phyloP scores from a whole-genome alignment of 1,284 basidiomycete species.

The Pseudozyma sp. region DNA sequence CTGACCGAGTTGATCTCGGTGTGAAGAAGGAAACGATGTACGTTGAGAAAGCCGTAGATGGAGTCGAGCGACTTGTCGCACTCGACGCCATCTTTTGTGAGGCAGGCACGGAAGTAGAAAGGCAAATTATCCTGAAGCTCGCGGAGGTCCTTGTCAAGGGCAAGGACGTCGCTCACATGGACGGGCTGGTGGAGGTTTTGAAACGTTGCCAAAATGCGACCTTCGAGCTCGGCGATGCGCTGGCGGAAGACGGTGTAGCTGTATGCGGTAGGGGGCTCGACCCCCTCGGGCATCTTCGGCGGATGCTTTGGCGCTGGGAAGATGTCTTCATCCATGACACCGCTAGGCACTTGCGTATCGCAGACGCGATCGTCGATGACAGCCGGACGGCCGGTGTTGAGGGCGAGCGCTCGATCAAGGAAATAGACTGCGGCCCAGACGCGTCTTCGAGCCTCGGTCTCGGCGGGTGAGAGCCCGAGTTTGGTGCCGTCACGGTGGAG shows the following conservation, averaged over 20 bases:
- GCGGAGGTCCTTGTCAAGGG: conserved; percentile 48
- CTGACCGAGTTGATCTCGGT: conserved; percentile 60
- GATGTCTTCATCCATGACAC: conserved; percentile 46
- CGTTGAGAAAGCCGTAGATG: conserved; percentile 52
- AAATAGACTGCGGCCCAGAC: conserved; percentile 61
- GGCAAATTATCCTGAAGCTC: conserved; percentile 54
- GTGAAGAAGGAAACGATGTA: conserved; percentile 60
- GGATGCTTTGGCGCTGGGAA: conserved; percentile 44
- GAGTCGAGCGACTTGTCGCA: conserved; percentile 55
- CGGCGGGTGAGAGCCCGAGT: conserved; percentile 46
- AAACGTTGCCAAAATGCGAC: conserved; percentile 39
- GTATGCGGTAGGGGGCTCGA: conserved; percentile 47
- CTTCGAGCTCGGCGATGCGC: conserved; percentile 47
- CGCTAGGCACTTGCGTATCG: conserved; percentile 55
- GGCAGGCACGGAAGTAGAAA: conserved; percentile 50
- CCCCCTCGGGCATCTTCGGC: conserved; percentile 39
- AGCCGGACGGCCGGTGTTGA: conserved; percentile 58
- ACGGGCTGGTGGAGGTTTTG: conserved; percentile 46
- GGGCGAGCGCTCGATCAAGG: conserved; percentile 47
- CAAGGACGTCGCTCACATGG: conserved; percentile 54
- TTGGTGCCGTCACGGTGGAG: conserved; percentile 64
- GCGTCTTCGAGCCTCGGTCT: conserved; percentile 55
- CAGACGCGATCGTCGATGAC: conserved; percentile 59
- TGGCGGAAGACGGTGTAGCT: conserved; percentile 51
- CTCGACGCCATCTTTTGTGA: conserved; percentile 37